Evolutionary conservation across 306 rosid species (phyloP), one percentile per base, ranked within the genome.

Genomic region (Pyrus pyrifolia): DNA sequence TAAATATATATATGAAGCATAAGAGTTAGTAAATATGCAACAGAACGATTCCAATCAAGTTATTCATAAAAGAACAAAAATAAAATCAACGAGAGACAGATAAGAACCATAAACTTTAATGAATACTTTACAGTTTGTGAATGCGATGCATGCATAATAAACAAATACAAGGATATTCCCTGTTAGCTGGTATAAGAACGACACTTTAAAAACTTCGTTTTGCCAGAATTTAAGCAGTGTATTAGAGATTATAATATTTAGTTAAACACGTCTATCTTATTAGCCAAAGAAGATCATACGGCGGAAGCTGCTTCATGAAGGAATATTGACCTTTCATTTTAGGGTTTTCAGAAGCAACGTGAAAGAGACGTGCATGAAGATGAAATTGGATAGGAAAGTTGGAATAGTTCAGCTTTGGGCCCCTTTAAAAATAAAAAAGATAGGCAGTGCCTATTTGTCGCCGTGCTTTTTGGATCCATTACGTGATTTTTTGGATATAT

Each of bases 351-450:
- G 76, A 70, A 74, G 89, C 91, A 74, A 88, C 86, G 97, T 90
- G 96, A 91, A 84, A 77, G 89, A 79, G 91, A 88, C 93, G 89
- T 89, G 96, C 91, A 95, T 89, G 90, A 78, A 76, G 76, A 83
- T 70, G 64, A 67, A 66, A 11, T 77, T 57, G 76, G 79, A 58
- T 67, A 49, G 57, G 38, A 53, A 71, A 77, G 53, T 67, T 59
- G 57, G 49, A 53, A 71, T 64, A 35, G 64, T 72, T 73, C 35
- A 66, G 63, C 79, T 33, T 80, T 17, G 8, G 65, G 65, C 11
- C n/a, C 44, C 62, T 46, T 69, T 12, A 8, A 25, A 74, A 60
- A 58, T 69, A 67, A 17, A 31, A 60, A 63, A 30, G 12, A 6
- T 42, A 12, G 21, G 8, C 61, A 21, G 72, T 67, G 73, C 96